Evolutionary conservation across 805 yeast species (phyloP), one percentile per base, ranked within the genome.

Genomic region (Saturnispora kantuleensis): DNA sequence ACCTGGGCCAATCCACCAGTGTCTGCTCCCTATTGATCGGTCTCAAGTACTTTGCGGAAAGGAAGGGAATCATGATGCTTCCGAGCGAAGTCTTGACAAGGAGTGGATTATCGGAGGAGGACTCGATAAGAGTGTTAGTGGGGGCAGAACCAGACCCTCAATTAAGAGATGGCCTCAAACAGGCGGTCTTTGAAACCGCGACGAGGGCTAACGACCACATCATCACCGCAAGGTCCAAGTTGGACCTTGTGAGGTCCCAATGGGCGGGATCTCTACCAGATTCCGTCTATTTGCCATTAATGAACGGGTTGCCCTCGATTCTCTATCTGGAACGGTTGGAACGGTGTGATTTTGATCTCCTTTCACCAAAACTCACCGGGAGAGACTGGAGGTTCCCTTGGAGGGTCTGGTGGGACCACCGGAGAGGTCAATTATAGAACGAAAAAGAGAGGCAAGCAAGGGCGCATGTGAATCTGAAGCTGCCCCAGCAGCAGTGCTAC

Each of bases 171-270:
- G 62, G 61, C 43, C 53, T 83, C 46, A 72, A 74, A 47, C 77
- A 80, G 54, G 76, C 79, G 8, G 68, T 83, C 1, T 86, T 73
- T 55, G 85, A 80, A 39, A 74, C 81, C 5, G 84, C 93, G 2
- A 76, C 81, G 5, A 64, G 71, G 1, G 93, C 95, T 3, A 85
- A 86, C 61, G 95, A 85, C 58, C 95, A 85, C 59, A 56, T 86
- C 3, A 58, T 85, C 4, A 67, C 88, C 1, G 87, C 93, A 1
- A 66, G 83, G 41, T 59, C 66, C n/a, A 76, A 82, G 51, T 58
- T 81, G 18, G 48, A 52, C 1, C 57, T 66, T 30, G 58, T 73
- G 11, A 65, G 63, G 44, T 49, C 47, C 3, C 69, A 66, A 40
- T 15, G 57, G 55, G 18, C 54, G 12, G 38, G 30, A 11, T 68